Conservation (phyloP, 1,139 yeast genomes). For the Candida glucosophila region DNA sequence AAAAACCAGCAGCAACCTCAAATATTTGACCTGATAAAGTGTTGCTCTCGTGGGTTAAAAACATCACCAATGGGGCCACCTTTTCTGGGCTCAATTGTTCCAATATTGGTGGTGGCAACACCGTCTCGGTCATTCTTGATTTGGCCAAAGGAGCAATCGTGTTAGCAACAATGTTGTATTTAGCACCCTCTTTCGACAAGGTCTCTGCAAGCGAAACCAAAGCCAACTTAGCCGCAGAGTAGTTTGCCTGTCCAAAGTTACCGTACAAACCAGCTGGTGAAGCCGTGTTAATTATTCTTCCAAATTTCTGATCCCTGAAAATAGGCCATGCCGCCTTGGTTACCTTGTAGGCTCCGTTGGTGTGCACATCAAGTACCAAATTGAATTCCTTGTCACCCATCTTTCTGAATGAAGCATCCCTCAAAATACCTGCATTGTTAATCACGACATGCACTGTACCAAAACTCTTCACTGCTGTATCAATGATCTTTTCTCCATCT, state of each 20-base stretch:
- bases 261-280: conserved; percentile 97
- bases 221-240: conserved; percentile 89
- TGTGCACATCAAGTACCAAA: conserved; percentile 77
- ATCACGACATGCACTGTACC: conserved; percentile 86
- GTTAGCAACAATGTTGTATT: conserved; percentile 75
- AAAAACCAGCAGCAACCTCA: conserved; percentile 94
- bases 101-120: conserved; percentile 79
- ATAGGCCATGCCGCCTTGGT: conserved; percentile 92
- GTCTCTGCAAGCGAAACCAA: conserved; percentile 90
- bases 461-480: conserved; percentile 77
- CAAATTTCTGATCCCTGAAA: conserved; percentile 75
- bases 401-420: conserved; percentile 70
- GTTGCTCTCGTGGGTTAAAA: conserved; percentile 61
- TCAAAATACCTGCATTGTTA: conserved; percentile 91
- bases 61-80: conserved; percentile 83
- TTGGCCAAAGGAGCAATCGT: conserved; percentile 92
- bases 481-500: conserved; percentile 79
- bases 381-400: conserved; percentile 78
- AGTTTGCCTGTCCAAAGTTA: conserved; percentile 94
- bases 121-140: conserved; percentile 90
- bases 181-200: conserved; percentile 87
- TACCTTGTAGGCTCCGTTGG: conserved; percentile 80
- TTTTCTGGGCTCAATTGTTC: conserved; percentile 78
- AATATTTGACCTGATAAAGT: conserved; percentile 63
- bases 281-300: conserved; percentile 84